Conservation (phyloP, 139 green algal species). For the Chlamydomonas sphaeroides region DNA sequence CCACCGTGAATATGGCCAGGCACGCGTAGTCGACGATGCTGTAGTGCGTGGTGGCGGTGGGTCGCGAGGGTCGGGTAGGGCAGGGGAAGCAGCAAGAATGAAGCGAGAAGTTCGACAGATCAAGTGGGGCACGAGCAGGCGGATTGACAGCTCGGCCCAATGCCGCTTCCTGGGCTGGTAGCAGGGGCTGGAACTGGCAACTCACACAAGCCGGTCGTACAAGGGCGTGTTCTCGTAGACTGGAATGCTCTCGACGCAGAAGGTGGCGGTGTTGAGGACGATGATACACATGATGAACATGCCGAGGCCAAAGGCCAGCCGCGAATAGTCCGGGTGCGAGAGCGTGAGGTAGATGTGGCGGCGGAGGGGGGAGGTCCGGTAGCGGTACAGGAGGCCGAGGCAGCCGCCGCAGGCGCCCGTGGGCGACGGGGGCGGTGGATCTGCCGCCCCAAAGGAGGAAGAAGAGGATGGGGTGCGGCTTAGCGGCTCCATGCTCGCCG, state of each 20-base stretch:
- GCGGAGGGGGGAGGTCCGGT: neutral
- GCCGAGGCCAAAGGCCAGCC: neutral
- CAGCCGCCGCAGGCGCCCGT: neutral
- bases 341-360: conserved; percentile 18
- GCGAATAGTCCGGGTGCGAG: conserved; percentile 25
- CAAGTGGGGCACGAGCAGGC: neutral
- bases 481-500: no score
- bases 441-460: neutral
- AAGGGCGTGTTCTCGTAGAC: neutral
- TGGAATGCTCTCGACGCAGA: conserved; percentile 36
- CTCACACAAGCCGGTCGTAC: conserved; percentile 41
- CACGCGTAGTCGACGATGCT: conserved; percentile 46
- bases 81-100: no score
- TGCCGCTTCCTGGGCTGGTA: neutral
- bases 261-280: conserved; percentile 34
- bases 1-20: conserved; percentile 41
- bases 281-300: conserved; percentile 21
- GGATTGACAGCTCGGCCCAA: neutral
- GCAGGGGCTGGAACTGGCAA: no score
- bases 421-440: neutral
- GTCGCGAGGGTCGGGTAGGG: no score
- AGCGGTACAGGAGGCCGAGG: neutral
- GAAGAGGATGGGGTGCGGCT: no score
- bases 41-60: no score
- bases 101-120: no score